Base-by-base conservation (phyloP, 169 alveolate genomes). In the Babesia microti region DNA sequence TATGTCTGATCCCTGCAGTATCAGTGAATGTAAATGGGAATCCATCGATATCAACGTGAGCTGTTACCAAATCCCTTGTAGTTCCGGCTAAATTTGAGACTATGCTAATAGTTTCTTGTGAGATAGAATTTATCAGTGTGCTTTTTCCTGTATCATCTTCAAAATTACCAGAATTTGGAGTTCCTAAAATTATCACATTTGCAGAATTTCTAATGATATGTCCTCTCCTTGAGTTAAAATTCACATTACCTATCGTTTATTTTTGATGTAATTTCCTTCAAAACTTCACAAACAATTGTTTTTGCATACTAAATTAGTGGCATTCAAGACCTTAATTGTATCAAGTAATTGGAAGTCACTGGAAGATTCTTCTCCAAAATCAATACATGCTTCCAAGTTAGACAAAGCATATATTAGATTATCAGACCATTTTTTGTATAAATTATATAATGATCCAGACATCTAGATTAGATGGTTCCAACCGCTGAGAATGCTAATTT, bases 41-140 rank as follows among this genome's bases (percentile, higher is more conserved):
- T 6, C 59, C 76, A 27, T 35, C 12, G n/a, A 61, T 30, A 14
- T 58, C 63, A 26, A 63, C 47, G 21, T 28, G 43, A 19, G 42
- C 71, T 34, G 63, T 63, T n/a, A 75, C 46, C 15, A 68, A 35
- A 34, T 75, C 85, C 7, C 78, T 50, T 12, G 85, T 75, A 15
- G 81, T 67, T 3, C 85, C 85, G 23, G 72, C 60, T 30, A 68
- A 28, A 28, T 61, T 55, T 19, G 85, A 55, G 12, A 75, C 85
- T 6, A 75, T 75, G 30, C 78, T 63, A 14, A 75, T 56, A 15
- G 46, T 51, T 19, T 59, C 46, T 41, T 53, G 23, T 29, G 75
- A 68, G 34, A 75, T 59, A 17, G 49, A 35, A 48, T 75, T 75
- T 44, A 75, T 60, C 6, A 75, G 39, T 5, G 80, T 54, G 34